These are phyloP conservation scores for Lichtheimia ramosa DNA, from an alignment of 371 early-diverging fungal species.

Conservation along the genomic window DNA sequence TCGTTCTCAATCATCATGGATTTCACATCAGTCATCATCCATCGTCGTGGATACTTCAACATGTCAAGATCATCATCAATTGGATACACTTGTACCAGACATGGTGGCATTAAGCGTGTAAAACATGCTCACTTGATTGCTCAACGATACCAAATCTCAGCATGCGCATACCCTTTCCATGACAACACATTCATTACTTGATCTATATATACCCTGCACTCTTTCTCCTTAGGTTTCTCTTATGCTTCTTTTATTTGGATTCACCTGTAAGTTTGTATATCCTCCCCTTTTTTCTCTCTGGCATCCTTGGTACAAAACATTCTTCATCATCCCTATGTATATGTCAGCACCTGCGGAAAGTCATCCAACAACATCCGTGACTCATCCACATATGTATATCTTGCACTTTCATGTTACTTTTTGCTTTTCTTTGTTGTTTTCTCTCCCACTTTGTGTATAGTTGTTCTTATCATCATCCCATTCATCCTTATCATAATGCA, in stretches of 20 bases:
- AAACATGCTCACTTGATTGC: not conserved
- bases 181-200: not conserved
- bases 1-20: not conserved
- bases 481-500: no score
- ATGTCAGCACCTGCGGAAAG: no score
- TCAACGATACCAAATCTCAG: not conserved
- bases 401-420: no score
- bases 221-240: not conserved
- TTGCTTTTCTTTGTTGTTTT: no score
- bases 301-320: no score
- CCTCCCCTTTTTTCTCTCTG: no score
- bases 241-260: not conserved
- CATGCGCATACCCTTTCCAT: not conserved
- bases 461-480: no score
- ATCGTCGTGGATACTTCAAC: not conserved
- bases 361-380: no score
- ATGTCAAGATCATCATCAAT: not conserved
- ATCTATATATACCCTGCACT: not conserved
- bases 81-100: conserved; percentile 6
- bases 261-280: not conserved
- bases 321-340: no score
- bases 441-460: no score
- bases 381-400: no score
- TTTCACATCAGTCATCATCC: not conserved
- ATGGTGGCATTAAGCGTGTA: conserved; percentile 8